Evolutionary conservation across 2,329 filamentous ascomycete species (phyloP), one percentile per base, ranked within the genome.

Genomic region (Fusarium pininemorale): DNA sequence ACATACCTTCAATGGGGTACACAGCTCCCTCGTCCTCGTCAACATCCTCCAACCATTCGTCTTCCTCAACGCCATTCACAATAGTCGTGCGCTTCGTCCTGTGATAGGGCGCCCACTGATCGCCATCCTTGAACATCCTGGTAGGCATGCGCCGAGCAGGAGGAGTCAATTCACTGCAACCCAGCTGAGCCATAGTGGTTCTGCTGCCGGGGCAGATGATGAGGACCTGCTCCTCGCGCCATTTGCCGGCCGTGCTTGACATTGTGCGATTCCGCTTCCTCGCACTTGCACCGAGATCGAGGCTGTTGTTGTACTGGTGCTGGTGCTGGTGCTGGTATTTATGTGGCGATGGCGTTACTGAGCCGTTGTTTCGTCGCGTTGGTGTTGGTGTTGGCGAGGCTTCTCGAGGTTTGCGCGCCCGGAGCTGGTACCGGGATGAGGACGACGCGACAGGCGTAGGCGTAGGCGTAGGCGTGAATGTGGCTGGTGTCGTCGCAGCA

Each of bases 51-150:
- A 98, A 93, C 84, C 92, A 97, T 77, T 94, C 89, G 66, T 92
- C 89, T 35, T 91, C 90, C 53, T 85, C 83, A 16, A 79, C 80
- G 26, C 86, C 85, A 63, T 87, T 85, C 24, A 80, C 82, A 37
- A 83, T 80, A 85, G 87, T 91, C 81, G 85, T 89, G 76, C 87
- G 87, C 83, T 87, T 91, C 61, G 91, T 93, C 32, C 96, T 93
- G 79, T 93, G 92, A 78, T 94, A 93, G 4, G 96, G 95, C 79
- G 86, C 82, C 85, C 87, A 91, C 38, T 96, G 93, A 80, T 90
- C 95, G 80, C 93, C 91, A 66, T 97, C 95, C 76, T 91, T 90
- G 60, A 98, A 99, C 95, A 99, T 98, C 85, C 96, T 93, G 83
- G 96, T 98, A 38, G 93, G 91, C 75, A 98, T 90, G 76, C 95